Base-by-base conservation (phyloP, 768 basidiomycete genomes). In the Lactarius hengduanensis region DNA sequence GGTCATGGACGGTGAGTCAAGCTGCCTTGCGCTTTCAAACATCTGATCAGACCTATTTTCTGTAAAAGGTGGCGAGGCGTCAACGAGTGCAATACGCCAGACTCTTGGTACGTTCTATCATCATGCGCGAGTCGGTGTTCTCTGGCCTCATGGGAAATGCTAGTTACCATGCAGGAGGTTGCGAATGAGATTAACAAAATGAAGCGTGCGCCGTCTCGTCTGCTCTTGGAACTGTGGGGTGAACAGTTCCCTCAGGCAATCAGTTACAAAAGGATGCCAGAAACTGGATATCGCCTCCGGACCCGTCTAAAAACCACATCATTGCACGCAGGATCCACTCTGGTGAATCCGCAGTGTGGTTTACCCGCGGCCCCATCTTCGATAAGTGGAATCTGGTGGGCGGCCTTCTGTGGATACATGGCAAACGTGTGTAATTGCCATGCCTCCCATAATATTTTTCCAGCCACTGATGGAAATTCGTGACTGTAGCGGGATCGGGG, bases 1-100 rank as follows among this genome's bases (percentile, higher is more conserved):
- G 36, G 63, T 64, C 63, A 64, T 64, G 63, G 26, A 64, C 4
- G 57, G 63, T 64, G 5, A 2, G 63, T 10, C 18, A 18, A 26
- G 13, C 1, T 54, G 15, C 0, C 13, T n/a, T 20, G 6, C n/a
- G 10, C 0, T 0, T 40, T 26, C 22, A 4, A 38, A n/a, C 28
- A 18, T 64, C n/a, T 16, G 36, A 64, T 36, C 28, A n/a, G 47
- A 7, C 30, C 28, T 30, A 0, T 40, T 15, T 8, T 63, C 18
- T 50, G 2, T 22, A 2, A 41, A 64, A 64, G 63, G 40, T 13
- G 47, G 57, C 22, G 47, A 50, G 22, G 22, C 47, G 10, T 50
- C 47, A 2, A 50, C 47, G 11, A 15, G 11, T 10, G 47, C 22
- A 22, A 50, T 50, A 4, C n/a, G 47, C 11, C 47, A 7, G 11